These are phyloP conservation scores for Cyberlindnera mycetangii DNA, from an alignment of 805 yeast species.

Conservation along the genomic window DNA sequence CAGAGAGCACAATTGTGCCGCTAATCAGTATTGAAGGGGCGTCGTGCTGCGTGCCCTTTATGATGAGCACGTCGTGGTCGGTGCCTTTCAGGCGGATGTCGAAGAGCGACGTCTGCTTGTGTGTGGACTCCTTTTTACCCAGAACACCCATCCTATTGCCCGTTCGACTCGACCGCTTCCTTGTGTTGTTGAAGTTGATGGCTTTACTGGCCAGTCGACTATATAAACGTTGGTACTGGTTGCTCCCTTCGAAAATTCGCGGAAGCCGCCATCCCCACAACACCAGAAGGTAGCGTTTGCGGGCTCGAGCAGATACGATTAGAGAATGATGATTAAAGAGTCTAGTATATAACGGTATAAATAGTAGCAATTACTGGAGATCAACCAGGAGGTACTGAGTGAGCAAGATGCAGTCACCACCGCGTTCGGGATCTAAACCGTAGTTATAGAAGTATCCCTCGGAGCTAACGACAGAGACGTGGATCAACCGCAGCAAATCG, in stretches of 20 bases:
- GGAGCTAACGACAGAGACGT: conserved; percentile 71
- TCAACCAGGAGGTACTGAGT: conserved; percentile 59
- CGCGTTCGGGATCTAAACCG: conserved; percentile 78
- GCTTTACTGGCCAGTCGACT: no score
- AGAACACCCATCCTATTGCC: conserved; percentile 8
- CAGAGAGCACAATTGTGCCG: conserved; percentile 76
- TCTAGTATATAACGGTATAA: no score
- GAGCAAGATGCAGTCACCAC: conserved; percentile 86
- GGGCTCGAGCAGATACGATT: no score
- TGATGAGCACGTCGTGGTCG: conserved; percentile 75
- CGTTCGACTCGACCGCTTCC: no score
- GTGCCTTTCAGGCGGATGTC: conserved; percentile 59
- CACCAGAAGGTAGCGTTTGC: no score
- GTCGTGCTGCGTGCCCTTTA: conserved; percentile 74
- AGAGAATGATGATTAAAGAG: no score
- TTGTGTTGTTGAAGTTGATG: no score
- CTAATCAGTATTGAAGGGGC: conserved; percentile 74
- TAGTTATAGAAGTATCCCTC: conserved; percentile 82
- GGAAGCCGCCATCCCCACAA: no score
- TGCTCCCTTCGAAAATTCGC: no score
- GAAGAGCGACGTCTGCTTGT: conserved; percentile 38
- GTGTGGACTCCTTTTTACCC: conserved; percentile 16
- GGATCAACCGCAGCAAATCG: conserved; percentile 31
- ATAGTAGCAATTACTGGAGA: background rate
- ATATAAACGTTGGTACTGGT: no score